These are phyloP conservation scores for Xylariales sp. DNA, from an alignment of 2,329 filamentous ascomycete species.

Conservation along the genomic window DNA sequence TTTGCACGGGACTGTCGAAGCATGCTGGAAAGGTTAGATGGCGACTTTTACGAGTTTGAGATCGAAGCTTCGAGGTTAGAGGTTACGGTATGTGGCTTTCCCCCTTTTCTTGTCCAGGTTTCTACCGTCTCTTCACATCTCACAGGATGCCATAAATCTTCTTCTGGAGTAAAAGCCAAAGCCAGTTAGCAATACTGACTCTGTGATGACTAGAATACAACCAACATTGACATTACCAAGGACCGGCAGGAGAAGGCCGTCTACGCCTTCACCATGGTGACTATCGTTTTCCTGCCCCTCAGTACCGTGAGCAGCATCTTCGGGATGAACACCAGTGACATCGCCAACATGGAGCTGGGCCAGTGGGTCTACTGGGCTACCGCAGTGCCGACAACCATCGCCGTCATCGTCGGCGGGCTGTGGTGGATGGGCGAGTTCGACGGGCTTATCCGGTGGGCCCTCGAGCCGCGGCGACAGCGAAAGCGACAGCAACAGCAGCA, in stretches of 20 bases:
- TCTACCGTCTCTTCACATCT: too few species aligned
- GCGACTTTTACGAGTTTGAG: conserved; percentile 23
- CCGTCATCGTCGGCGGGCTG: not conserved
- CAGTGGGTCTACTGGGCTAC: conserved; percentile 48
- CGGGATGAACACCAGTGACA: conserved; percentile 49
- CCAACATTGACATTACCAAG: conserved; percentile 6
- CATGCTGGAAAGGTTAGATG: conserved; percentile 29
- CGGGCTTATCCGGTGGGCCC: not conserved
- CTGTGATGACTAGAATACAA: conserved; percentile 5
- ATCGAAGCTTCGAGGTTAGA: conserved; percentile 20
- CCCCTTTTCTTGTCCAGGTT: too few species aligned
- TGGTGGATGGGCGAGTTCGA: conserved; percentile 1
- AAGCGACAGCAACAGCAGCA: too few species aligned
- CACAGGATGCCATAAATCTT: too few species aligned
- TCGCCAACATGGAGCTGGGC: conserved; percentile 41
- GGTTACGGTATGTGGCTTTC: conserved; percentile 17
- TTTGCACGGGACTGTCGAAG: conserved; percentile 33
- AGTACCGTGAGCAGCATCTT: conserved; percentile 31
- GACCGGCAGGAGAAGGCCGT: conserved; percentile 19
- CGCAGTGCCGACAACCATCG: conserved; percentile 36
- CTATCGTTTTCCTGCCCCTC: conserved; percentile 34
- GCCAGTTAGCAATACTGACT: too few species aligned
- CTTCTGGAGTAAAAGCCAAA: too few species aligned
- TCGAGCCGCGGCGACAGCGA: too few species aligned
- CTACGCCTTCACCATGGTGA: conserved; percentile 35